Conservation (phyloP, 148 eudicot species). For the Dianthus caryophyllus region DNA sequence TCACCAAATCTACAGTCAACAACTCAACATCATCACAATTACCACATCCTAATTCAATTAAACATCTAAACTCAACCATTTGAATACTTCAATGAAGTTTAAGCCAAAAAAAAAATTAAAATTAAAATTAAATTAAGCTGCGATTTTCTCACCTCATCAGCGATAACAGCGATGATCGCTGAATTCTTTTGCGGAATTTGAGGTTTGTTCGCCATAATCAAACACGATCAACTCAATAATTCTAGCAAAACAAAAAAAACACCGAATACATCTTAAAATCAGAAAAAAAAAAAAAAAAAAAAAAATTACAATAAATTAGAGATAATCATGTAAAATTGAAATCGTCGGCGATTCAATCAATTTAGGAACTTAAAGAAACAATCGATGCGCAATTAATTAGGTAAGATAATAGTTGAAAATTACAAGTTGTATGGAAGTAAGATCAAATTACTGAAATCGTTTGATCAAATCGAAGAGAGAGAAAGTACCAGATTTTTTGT, state of each 20-base stretch:
- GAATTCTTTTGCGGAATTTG: constrained; percentile 58
- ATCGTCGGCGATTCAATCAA: background rate
- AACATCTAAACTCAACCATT: background rate
- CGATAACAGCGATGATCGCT: constrained; percentile 74
- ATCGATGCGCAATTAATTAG: background rate
- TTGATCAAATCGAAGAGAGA: no score
- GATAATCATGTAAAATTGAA: background rate
- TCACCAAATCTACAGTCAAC: background rate
- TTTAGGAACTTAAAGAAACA: background rate
- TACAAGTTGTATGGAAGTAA: background rate
- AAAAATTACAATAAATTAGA: background rate
- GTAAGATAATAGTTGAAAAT: background rate
- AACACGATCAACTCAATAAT: constrained; percentile 16
- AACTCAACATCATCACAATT: background rate
- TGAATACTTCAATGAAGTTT: background rate
- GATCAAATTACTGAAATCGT: background rate
- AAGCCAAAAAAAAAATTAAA: no score
- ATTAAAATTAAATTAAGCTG: background rate
- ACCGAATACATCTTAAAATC: constrained; percentile 14
- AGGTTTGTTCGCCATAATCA: constrained; percentile 57
- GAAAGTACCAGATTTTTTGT: no score
- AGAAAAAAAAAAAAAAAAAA: background rate
- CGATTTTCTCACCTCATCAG: constrained; percentile 58
- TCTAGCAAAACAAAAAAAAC: constrained; percentile 11
- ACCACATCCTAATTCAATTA: background rate